Base-by-base conservation (phyloP, 129 eudicot species). In the Flaveria linearis region DNA sequence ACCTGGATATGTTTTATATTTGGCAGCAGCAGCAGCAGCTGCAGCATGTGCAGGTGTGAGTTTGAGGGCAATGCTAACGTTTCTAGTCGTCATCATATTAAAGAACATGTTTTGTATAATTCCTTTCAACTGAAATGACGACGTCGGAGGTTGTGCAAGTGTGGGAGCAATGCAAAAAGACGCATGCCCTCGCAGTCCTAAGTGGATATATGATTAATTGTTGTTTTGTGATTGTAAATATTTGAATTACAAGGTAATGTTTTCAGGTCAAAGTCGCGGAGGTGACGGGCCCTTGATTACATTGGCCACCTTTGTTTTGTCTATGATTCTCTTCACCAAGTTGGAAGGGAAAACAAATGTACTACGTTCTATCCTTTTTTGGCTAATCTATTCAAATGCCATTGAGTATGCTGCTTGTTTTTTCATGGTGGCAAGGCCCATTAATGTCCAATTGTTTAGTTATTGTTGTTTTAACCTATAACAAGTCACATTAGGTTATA, bases 231-330 rank as follows among this genome's bases (percentile, higher is more conserved):
- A 74, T 36, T 90, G 98, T 90, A 93, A 86, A 86, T 90, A 88
- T 88, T 76, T 61, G 81, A 74, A 78, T 69, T 58, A 86, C 56
- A 76, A 43, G 71, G 25, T 69, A 50, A 65, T 89, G 83, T 76
- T 80, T 74, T 70, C 78, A 80, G 98, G 98, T 90, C 97, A 86
- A 93, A 93, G 98, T 89, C 95, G 83, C 79, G 80, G 43, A 79
- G 92, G 92, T 93, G 96, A 87, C 98, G 67, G 97, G 98, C 98
- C 91, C 47, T 53, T 84, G 78, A 83, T 55, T 82, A 84, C 83
- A 83, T 64, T 14, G 66, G 84, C 73, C 45, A 28, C 81, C 75
- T 75, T 51, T 76, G 81, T 81, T 69, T 79, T 71, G 65, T 76
- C 82, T 82, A 73, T 36, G 76, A 68, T 82, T 80, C 74, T 76